These are phyloP conservation scores for Fusarium sp. DNA, from an alignment of 2,329 filamentous ascomycete species.

Conservation along the genomic window DNA sequence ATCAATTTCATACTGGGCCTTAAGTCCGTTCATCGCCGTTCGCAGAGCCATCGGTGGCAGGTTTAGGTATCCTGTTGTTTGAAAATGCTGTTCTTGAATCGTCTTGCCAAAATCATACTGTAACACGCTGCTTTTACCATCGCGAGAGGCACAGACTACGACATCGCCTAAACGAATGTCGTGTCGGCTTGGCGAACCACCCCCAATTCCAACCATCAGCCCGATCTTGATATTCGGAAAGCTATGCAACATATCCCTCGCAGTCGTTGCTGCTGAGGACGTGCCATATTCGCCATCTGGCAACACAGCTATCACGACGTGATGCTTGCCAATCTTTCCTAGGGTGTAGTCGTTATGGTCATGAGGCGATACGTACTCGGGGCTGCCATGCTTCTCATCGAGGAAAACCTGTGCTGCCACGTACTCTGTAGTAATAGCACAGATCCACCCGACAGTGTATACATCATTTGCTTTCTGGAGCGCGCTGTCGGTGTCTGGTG, in stretches of 20 bases:
- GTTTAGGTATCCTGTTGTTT: slow-evolving; percentile 17
- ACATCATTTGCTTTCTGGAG: no score
- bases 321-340: slow-evolving; percentile 37
- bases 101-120: slow-evolving; percentile 45
- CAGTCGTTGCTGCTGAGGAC: slow-evolving; percentile 42
- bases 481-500: no score
- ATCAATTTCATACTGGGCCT: slow-evolving; percentile 3
- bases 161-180: slow-evolving; percentile 52
- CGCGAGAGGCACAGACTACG: slow-evolving; percentile 21
- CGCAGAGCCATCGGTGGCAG: slow-evolving; percentile 24
- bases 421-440: slow-evolving; percentile 56
- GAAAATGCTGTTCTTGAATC: slow-evolving; percentile 23
- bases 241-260: slow-evolving; percentile 49
- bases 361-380: slow-evolving; percentile 42
- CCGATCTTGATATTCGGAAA: slow-evolving; percentile 52
- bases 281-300: slow-evolving; percentile 34
- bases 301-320: slow-evolving; percentile 35
- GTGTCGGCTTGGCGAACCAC: slow-evolving; percentile 52
- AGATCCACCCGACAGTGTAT: slow-evolving; percentile 63
- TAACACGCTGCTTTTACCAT: slow-evolving; percentile 22
- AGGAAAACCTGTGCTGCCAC: slow-evolving; percentile 57
- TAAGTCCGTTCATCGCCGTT: slow-evolving; percentile 8
- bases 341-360: slow-evolving; percentile 37
- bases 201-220: slow-evolving; percentile 34
- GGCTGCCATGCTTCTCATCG: slow-evolving; percentile 49